Base-by-base conservation (phyloP, 352 stramenopile species). In the Globisporangium splendens region DNA sequence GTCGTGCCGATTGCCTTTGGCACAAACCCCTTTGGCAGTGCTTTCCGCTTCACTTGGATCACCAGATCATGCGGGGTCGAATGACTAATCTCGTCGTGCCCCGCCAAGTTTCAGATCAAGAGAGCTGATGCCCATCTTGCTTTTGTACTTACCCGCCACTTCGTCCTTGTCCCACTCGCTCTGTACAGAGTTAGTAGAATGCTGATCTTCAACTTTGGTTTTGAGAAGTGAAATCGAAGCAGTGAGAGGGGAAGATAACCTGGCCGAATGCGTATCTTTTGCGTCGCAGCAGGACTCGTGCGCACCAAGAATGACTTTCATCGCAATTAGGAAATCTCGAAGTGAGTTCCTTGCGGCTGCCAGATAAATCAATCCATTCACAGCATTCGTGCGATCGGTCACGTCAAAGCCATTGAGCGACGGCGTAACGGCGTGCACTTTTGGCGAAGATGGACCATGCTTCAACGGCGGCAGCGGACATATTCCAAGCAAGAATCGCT, bases 281-380 rank as follows among this genome's bases (percentile, higher is more conserved):
- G 13, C 3, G 31, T 60, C 56, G 17, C 13, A 28, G 14, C 21
- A 35, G 33, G 35, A 18, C n/a, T 82, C 62, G 6, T 50, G 63
- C 7, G 68, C 64, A 3, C 79, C 77, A 18, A 91, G 54, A 43
- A 93, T 59, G 7, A 93, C 70, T 33, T 62, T 63, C 0, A 93
- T 11, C 3, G 81, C 72, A 12, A 82, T 20, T 5, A 93, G 60
- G 12, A 89, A 86, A 46, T 89, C 79, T 1, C 68, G 60, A 3
- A 89, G 50, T 0, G 79, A 88, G 11, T 68, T 77, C 0, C 66
- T 75, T 0, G 79, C 79, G 0, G 66, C 74, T 14, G 81, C 81
- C 1, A 93, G 62, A 35, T 75, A 69, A 42, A 90, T 59, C 12
- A 93, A 59, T 0, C 68, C 69, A 50, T 80, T 81, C 15, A 88